Evolutionary conservation across 164 flowering plant species (phyloP).

Genomic region (Umbellularia californica): DNA sequence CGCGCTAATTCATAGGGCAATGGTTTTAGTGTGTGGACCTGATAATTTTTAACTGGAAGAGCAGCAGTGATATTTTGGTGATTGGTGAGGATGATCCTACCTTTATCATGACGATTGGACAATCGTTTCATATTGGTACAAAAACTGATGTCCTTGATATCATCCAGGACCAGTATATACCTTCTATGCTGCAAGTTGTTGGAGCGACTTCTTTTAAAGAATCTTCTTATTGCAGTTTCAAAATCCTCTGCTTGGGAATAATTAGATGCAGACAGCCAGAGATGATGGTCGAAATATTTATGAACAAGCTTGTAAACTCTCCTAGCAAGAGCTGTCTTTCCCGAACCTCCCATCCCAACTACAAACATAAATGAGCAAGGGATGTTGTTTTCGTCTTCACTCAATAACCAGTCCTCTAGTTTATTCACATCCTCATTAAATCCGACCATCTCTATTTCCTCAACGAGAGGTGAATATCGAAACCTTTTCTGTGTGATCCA

Average conservation of each 20-base stretch:
- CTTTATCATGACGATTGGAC: not conserved
- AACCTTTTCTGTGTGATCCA: not conserved
- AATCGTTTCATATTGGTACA: too few relatives aligned
- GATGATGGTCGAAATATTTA: not conserved
- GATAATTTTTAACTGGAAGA: not conserved
- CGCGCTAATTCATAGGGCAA: not conserved
- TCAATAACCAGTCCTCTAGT: not conserved
- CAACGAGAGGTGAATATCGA: too few relatives aligned
- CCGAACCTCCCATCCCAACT: not conserved
- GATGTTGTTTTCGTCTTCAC: not conserved
- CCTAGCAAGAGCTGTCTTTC: not conserved
- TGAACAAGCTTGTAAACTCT: not conserved
- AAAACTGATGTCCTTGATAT: not conserved
- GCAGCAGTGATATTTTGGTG: not conserved
- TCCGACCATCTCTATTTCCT: not conserved
- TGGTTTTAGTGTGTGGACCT: not conserved
- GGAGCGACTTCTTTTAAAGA: not conserved
- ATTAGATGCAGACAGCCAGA: not conserved
- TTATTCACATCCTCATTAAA: not conserved
- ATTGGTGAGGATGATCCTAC: not conserved
- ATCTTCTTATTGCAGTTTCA: not conserved
- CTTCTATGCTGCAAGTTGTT: not conserved
- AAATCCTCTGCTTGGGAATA: not conserved
- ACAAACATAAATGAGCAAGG: not conserved
- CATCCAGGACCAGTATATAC: not conserved